phyloP scores from a whole-genome alignment of 345 rosid genomes.

The Pistacia integerrima region DNA sequence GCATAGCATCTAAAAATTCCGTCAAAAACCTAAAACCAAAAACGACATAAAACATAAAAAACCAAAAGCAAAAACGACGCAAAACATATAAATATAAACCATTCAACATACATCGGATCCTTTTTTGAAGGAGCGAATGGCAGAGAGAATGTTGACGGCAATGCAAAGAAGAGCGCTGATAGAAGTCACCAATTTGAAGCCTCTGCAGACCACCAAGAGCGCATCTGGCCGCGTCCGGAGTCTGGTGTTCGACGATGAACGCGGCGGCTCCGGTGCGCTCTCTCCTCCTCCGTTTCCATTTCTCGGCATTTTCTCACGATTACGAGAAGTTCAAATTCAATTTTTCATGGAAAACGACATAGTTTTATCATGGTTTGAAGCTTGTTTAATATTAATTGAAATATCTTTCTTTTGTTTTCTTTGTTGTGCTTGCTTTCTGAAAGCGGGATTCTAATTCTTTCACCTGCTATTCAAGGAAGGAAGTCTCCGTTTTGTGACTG shows the following conservation, averaged over 20 bases:
- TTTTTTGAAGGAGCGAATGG: constrained; percentile 66
- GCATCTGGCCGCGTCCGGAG: constrained; percentile 53
- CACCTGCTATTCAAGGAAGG: constrained; percentile 34
- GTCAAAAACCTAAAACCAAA: constrained; percentile 61
- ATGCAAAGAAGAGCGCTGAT: constrained; percentile 75
- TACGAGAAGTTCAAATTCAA: not conserved
- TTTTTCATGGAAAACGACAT: not conserved
- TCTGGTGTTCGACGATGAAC: constrained; percentile 21
- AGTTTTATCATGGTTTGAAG: too few species aligned
- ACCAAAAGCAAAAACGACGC: not conserved
- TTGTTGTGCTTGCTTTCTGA: not conserved
- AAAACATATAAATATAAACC: not conserved
- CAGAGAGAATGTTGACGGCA: constrained; percentile 84
- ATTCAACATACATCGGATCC: constrained; percentile 65
- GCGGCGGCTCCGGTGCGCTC: not conserved
- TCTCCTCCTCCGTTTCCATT: constrained; percentile 25
- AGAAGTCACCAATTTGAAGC: constrained; percentile 71
- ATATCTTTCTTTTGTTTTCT: not conserved
- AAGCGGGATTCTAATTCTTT: constrained; percentile 29
- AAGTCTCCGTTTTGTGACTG: not conserved
- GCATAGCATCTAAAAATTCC: constrained; percentile 95
- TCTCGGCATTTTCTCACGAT: constrained; percentile 24
- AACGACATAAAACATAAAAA: not conserved
- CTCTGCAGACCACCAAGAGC: constrained; percentile 65
- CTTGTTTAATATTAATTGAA: not conserved